Base-by-base conservation (phyloP, 2,329 filamentous ascomycete genomes). In the Nakataea oryzae region DNA sequence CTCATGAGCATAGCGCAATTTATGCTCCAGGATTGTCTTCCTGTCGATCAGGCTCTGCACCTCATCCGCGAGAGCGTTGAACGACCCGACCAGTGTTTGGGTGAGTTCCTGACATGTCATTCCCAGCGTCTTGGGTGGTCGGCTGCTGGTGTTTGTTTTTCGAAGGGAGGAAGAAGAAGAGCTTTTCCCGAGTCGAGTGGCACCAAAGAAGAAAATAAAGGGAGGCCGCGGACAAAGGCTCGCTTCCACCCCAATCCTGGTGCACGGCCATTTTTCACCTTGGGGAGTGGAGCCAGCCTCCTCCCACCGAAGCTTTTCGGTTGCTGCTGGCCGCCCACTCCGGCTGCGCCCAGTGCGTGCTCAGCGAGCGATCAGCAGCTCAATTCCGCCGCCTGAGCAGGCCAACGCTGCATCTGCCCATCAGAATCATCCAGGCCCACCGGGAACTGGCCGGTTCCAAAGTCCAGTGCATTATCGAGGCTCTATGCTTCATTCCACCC, bases 11-110 rank as follows among this genome's bases (percentile, higher is more conserved):
- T 84, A 87, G 61, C 83, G 80, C 66, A 87, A 76, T 74, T 88
- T 88, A 73, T 87, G 83, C 74, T 87, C 84, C 63, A 88, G 75
- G 62, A 87, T 81, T 30, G 82, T 86, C 70, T 87, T 86, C 66
- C 82, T 80, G 71, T 87, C 85, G 66, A 81, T 81, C 70, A 88
- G 72, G 62, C 77, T 78, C 74, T 88, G 85, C 55, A 87, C 84
- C 74, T 88, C 81, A 74, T 86, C 81, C 67, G 85, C 85, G 62
- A 88, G 78, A 62, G 84, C 78, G 73, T 81, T 83, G 75, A 88
- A 87, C 66, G 84, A 86, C 75, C 86, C 82, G 66, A 84, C 78
- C 71, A 88, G 75, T 67, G 80, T 84, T 74, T 82, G 80, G 17
- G 81, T 81, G 66, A 81, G 75, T 63, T 70, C 70, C 67, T 74